Conservation (phyloP, 2,329 filamentous ascomycete genomes). For the Colletotrichum chrysophilum region DNA sequence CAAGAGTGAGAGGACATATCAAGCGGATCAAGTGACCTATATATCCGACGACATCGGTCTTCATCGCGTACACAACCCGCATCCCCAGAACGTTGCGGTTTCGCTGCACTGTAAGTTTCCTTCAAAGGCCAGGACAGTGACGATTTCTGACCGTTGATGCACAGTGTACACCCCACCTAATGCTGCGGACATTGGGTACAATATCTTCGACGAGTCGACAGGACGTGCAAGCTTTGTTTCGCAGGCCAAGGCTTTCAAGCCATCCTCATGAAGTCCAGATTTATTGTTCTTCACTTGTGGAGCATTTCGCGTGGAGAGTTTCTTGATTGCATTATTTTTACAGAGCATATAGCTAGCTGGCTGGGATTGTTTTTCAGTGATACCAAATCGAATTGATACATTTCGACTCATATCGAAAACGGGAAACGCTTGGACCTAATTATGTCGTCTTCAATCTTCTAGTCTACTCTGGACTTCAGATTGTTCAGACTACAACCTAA, state of each 20-base stretch:
- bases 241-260: neutral
- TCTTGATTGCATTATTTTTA: neutral
- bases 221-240: neutral
- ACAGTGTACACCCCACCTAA: neutral
- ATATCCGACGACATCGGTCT: neutral
- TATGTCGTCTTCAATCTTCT: neutral
- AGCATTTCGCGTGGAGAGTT: neutral
- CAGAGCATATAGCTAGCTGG: neutral
- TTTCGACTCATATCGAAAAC: neutral
- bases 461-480: neutral
- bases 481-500: neutral
- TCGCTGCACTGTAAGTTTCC: neutral
- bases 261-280: neutral
- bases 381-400: neutral
- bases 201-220: neutral
- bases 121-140: rapidly evolving
- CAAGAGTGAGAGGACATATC: neutral
- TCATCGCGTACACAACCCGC: neutral
- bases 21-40: neutral
- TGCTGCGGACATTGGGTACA: neutral
- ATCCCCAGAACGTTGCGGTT: neutral
- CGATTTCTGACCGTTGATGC: neutral
- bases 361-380: neutral
- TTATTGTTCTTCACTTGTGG: neutral
- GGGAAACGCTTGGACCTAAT: neutral